phyloP scores from a whole-genome alignment of 257 asterid species.

The Coffea canephora region DNA sequence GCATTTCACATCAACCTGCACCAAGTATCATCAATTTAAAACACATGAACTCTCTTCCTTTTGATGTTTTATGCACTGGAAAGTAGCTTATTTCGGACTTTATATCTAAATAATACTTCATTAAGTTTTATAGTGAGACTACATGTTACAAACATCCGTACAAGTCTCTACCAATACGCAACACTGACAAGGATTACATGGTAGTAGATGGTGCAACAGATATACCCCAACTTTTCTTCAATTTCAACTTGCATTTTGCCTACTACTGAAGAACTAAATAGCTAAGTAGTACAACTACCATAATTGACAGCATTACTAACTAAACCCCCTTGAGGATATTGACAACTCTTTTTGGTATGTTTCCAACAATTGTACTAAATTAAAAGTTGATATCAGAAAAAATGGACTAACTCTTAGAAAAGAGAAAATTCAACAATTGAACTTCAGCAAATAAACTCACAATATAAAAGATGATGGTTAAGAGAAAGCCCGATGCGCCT shows the following conservation, averaged over 20 bases:
- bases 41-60: constrained; percentile 3
- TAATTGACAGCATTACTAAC: too few relatives aligned
- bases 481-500: constrained; percentile 72
- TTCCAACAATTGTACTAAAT: not conserved
- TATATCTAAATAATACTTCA: not conserved
- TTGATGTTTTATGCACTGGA: not conserved
- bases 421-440: not conserved
- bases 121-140: not conserved
- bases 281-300: too few relatives aligned
- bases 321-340: too few relatives aligned
- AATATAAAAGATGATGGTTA: constrained; percentile 50
- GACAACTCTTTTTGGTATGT: not conserved
- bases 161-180: not conserved
- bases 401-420: not conserved
- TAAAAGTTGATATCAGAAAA: not conserved
- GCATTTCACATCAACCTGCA: constrained; percentile 71
- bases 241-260: not conserved
- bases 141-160: not conserved
- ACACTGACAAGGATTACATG: not conserved
- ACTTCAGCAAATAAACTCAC: constrained; percentile 45
- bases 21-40: constrained; percentile 6
- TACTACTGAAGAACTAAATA: not conserved
- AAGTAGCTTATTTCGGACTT: not conserved
- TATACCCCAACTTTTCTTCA: not conserved
- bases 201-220: not conserved